Conservation (phyloP, 2,329 filamentous ascomycete species). For the Stromatinia cepivora region DNA sequence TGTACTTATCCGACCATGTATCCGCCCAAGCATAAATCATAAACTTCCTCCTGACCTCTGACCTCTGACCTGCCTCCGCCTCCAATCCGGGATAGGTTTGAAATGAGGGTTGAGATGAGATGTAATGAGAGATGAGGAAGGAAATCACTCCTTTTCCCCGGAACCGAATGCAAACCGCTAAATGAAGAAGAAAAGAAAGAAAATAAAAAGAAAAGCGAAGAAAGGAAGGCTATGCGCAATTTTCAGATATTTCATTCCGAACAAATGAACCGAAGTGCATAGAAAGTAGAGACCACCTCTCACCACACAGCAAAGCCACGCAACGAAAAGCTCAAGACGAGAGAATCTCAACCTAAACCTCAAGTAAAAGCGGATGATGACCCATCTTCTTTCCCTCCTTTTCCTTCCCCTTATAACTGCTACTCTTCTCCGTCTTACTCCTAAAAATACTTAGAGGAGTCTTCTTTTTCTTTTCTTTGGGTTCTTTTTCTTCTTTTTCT, state of each 20-base stretch:
- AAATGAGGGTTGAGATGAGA: not conserved
- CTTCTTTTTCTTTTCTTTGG: constrained; percentile 20
- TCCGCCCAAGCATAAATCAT: not conserved
- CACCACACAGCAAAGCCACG: not conserved
- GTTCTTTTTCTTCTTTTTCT: not conserved
- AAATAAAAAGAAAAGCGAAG: not conserved
- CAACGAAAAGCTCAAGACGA: not conserved
- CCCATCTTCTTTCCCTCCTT: constrained; percentile 20
- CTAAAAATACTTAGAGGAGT: constrained; percentile 11
- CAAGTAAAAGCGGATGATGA: constrained; percentile 22
- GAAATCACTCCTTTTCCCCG: not conserved
- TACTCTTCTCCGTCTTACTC: constrained; percentile 18
- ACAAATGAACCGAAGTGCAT: too few relatives aligned
- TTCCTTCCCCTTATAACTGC: constrained; percentile 7
- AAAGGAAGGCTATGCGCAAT: too few relatives aligned
- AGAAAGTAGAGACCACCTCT: too few relatives aligned
- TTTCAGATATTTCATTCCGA: too few relatives aligned
- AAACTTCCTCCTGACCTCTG: not conserved
- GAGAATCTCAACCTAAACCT: not conserved
- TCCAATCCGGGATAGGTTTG: not conserved
- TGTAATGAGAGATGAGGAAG: not conserved
- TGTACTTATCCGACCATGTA: not conserved
- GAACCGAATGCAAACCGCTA: not conserved
- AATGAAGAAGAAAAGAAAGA: not conserved
- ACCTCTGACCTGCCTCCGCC: not conserved